These are phyloP conservation scores for Tuber brumale DNA, from an alignment of 495 filamentous ascomycete species.

Conservation along the genomic window DNA sequence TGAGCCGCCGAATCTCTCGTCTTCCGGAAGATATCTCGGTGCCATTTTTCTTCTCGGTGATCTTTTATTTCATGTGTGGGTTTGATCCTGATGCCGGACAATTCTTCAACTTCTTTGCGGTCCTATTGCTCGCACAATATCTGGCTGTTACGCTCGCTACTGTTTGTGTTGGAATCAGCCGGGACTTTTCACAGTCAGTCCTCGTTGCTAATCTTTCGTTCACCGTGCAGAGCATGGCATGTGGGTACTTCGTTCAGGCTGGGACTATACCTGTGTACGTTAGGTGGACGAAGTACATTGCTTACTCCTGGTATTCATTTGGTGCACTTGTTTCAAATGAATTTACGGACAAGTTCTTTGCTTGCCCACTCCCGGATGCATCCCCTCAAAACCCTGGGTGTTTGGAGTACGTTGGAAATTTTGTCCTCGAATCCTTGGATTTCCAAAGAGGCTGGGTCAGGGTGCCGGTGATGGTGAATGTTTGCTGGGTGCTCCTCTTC, in stretches of 20 bases:
- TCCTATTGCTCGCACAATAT: conserved; percentile 60
- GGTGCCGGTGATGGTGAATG: conserved; percentile 55
- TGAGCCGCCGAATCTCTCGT: conserved; percentile 60
- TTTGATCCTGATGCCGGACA: conserved; percentile 55
- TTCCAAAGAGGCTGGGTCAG: conserved; percentile 58
- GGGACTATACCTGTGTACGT: conserved; percentile 67
- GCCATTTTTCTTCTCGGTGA: conserved; percentile 56
- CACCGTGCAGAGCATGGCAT: conserved; percentile 64
- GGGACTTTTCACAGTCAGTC: conserved; percentile 58
- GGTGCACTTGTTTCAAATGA: conserved; percentile 63
- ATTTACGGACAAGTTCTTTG: conserved; percentile 61
- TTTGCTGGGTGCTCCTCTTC: conserved; percentile 55
- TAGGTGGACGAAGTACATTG: conserved; percentile 62
- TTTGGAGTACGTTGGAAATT: conserved; percentile 59
- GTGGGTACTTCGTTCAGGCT: conserved; percentile 65
- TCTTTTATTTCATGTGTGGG: conserved; percentile 64
- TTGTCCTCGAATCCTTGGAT: conserved; percentile 59
- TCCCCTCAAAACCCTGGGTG: conserved; percentile 57
- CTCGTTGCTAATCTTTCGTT: conserved; percentile 62
- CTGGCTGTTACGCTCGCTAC: conserved; percentile 58
- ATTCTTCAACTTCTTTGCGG: conserved; percentile 62
- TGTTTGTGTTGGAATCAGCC: conserved; percentile 53
- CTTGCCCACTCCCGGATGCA: conserved; percentile 53
- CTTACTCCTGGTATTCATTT: conserved; percentile 60
- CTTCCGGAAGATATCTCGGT: conserved; percentile 63